phyloP scores from a whole-genome alignment of 192 early-diverging fungal genomes.

The Linnemannia exigua region DNA sequence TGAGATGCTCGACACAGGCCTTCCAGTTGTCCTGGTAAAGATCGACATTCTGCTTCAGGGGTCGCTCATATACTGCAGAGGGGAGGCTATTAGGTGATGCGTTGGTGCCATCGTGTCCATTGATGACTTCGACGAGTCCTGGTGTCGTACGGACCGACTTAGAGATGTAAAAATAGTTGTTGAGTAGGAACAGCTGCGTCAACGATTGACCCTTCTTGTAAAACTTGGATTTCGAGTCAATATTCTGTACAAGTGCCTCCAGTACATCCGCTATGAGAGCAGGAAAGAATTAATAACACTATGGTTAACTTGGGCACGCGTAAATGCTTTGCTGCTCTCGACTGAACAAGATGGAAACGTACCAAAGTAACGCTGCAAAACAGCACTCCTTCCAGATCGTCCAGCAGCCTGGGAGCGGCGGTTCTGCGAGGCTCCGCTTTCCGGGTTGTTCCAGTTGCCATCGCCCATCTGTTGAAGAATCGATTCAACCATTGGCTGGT shows the following conservation, averaged over 20 bases:
- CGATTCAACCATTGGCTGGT: constrained; percentile 68
- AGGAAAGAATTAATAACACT: neutral
- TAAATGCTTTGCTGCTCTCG: no score
- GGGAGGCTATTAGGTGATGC: constrained; percentile 9
- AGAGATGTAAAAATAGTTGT: constrained; percentile 85
- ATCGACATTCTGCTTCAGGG: constrained; percentile 58
- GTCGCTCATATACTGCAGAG: constrained; percentile 38
- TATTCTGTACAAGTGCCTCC: constrained; percentile 65
- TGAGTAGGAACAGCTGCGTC: constrained; percentile 80
- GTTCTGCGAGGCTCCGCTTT: constrained; percentile 45
- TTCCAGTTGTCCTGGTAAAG: constrained; percentile 79
- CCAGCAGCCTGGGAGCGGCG: constrained; percentile 43
- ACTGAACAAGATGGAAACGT: constrained; percentile 3
- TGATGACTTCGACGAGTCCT: constrained; percentile 41
- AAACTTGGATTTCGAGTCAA: constrained; percentile 77
- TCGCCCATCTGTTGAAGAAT: constrained; percentile 67
- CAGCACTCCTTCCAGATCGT: constrained; percentile 26
- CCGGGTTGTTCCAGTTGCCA: constrained; percentile 68
- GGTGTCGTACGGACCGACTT: constrained; percentile 70
- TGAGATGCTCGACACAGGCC: constrained; percentile 77
- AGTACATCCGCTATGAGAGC: constrained; percentile 64
- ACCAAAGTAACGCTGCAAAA: constrained; percentile 58
- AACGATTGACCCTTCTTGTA: constrained; percentile 80
- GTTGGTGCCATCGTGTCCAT: constrained; percentile 25
- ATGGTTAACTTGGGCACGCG: neutral